Conservation (phyloP, 169 alveolate genomes). For the Plasmodium ovale region DNA sequence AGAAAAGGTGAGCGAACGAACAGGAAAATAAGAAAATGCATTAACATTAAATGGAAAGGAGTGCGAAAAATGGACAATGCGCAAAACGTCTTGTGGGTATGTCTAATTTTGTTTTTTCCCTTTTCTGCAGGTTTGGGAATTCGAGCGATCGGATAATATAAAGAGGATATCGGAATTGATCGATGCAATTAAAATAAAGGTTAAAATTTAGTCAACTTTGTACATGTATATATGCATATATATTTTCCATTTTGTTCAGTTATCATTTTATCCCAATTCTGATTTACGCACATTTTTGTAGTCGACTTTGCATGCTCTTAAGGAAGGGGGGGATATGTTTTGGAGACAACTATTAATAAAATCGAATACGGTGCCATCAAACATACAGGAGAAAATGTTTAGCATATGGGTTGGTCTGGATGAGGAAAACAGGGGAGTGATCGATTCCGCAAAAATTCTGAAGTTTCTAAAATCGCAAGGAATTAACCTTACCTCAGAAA, state of each 20-base stretch:
- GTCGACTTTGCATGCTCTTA: conserved; percentile 82
- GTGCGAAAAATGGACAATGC: neutral
- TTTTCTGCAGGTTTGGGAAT: conserved; percentile 74
- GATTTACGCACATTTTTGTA: conserved; percentile 8
- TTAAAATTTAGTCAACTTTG: neutral
- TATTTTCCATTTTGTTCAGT: conserved; percentile 13
- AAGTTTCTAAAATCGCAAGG: conserved; percentile 80
- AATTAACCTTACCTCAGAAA: conserved; percentile 70
- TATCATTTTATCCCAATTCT: neutral
- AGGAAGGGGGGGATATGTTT: conserved; percentile 82
- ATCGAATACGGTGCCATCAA: conserved; percentile 77
- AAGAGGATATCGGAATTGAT: conserved; percentile 75
- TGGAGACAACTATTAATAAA: conserved; percentile 80
- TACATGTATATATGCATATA: neutral
- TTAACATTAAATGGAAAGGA: neutral
- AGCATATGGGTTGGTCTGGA: conserved; percentile 80
- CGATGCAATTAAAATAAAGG: conserved; percentile 76
- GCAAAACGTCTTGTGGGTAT: neutral
- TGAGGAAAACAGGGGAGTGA: conserved; percentile 81
- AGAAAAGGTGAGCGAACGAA: conserved; percentile 72
- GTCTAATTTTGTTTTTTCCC: neutral
- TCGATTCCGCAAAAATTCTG: conserved; percentile 76
- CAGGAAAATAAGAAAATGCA: neutral
- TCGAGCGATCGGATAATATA: conserved; percentile 70
- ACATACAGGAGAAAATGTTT: conserved; percentile 78